Percentiles rank a stretch among this genome's conserved stretches.
These are phyloP conservation scores for Pseudogymnoascus sp. DNA, from an alignment of 2,329 filamentous ascomycete species.

Conservation along the genomic window DNA sequence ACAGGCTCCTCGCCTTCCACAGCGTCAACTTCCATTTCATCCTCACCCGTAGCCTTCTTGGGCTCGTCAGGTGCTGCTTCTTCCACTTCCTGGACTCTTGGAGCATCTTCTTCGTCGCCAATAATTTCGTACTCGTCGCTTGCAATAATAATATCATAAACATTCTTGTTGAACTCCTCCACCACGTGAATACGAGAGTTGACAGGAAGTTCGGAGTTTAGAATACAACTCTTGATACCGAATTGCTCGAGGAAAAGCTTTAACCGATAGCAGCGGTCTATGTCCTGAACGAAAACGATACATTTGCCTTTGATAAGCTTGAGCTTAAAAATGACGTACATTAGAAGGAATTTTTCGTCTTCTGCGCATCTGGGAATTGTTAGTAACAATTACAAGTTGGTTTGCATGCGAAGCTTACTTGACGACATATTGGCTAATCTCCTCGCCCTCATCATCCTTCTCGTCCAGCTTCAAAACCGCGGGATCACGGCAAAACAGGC, in stretches of 20 bases:
- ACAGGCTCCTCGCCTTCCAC: slow-evolving; percentile 29
- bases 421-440: slow-evolving; percentile 79
- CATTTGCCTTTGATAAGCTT: slow-evolving; percentile 90
- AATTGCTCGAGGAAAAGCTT: slow-evolving; percentile 97
- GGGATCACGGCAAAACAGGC: slow-evolving; percentile 75
- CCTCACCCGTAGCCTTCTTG: slow-evolving; percentile 13
- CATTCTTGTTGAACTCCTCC: slow-evolving; percentile 90
- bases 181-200: slow-evolving; percentile 92
- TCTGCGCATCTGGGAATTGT: slow-evolving; percentile 61
- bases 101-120: slow-evolving; percentile 48
- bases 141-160: slow-evolving; percentile 97
- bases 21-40: slow-evolving; percentile 27
- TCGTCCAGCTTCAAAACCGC: slow-evolving; percentile 76
- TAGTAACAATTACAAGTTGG: slow-evolving; percentile 12
- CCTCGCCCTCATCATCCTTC: slow-evolving; percentile 65
- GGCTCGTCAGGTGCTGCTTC: slow-evolving; percentile 27
- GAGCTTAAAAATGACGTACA: slow-evolving; percentile 92
- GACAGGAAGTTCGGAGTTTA: slow-evolving; percentile 90
- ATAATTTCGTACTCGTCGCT: slow-evolving; percentile 85
- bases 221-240: slow-evolving; percentile 81
- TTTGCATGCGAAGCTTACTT: slow-evolving; percentile 42
- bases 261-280: slow-evolving; percentile 82
- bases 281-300: slow-evolving; percentile 75
- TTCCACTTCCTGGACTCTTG: slow-evolving; percentile 28
- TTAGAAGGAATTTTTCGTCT: slow-evolving; percentile 90